Evolutionary conservation across 2,329 filamentous ascomycete genomes (phyloP), one percentile per base, ranked within the genome.

Genomic region (Phyllosticta citriasiana): DNA sequence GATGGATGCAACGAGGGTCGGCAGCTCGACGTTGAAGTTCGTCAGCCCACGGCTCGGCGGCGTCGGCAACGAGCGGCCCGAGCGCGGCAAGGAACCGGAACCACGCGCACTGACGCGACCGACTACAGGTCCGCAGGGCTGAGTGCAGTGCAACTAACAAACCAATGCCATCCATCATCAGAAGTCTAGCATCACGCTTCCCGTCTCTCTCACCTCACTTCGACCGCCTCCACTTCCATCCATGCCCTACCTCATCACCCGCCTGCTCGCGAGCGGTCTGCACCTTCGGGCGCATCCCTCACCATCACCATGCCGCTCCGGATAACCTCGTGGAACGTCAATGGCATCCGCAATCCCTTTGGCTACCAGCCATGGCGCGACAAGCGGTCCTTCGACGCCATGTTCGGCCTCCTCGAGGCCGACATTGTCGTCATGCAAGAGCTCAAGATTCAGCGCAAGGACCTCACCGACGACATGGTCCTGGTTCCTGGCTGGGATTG

Each of bases 401-500:
- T 97, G 94, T 97, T 99, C 75, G 89, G 96, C 66, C 89, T 88
- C 53, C 82, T 99, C 6, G 89, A 94, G 72, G 86, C 92, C 59
- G 94, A 99, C 72, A 94, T 99, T 65, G 85, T 97, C 19, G 82
- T 97, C 62, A 91, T 97, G 79, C 94, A 99, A 73, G 94, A 97
- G 75, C 87, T 91, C 53, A 99, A 97, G 76, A 97, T 97, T 51
- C 94, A 97, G 71, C 83, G 88, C 62, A 96, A 96, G 71, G 92
- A 97, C 67, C 79, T 99, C 1, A 82, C 81, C 51, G 94, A 97
- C 80, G 94, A 97, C 67, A 97, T 97, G 91, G 92, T 97, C 9
- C 79, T 97, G 35, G 85, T 97, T 0, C 86, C 89, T 0, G 94
- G 94, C 12, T 99, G 93, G 93, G 94, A 99, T 72, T 92, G 92